These are phyloP conservation scores for Talaromyces thailandensis DNA, from an alignment of 495 filamentous ascomycete genomes.

Conservation along the genomic window DNA sequence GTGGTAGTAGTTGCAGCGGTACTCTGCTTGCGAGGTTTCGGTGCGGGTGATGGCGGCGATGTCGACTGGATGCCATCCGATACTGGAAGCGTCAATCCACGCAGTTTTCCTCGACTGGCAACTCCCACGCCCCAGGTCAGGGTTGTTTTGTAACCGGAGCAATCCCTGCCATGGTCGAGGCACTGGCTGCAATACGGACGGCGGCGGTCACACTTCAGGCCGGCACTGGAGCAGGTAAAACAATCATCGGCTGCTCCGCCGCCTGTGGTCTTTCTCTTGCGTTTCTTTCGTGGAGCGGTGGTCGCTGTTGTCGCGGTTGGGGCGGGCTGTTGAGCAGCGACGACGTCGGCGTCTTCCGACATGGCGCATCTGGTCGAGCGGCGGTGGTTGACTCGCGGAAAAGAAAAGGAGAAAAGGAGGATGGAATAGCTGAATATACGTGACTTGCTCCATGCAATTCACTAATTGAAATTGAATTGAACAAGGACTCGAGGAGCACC, in stretches of 20 bases:
- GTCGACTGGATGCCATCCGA: constrained; percentile 20
- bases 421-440: not conserved
- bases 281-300: constrained; percentile 51
- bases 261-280: constrained; percentile 77
- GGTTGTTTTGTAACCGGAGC: constrained; percentile 93
- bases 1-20: not conserved
- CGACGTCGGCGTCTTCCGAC: not conserved
- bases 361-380: constrained; percentile 4
- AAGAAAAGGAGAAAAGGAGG: not conserved
- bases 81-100: constrained; percentile 80
- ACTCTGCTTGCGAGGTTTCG: constrained; percentile 7
- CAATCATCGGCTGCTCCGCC: constrained; percentile 92
- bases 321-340: not conserved
- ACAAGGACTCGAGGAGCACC: not conserved
- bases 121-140: constrained; percentile 98
- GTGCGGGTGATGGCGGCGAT: constrained; percentile 1
- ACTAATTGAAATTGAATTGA: not conserved
- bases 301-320: constrained; percentile 9
- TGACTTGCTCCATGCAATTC: not conserved
- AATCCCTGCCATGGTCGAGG: constrained; percentile 83
- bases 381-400: not conserved
- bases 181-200: constrained; percentile 95
- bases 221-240: constrained; percentile 81
- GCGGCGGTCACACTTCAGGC: constrained; percentile 79
- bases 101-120: constrained; percentile 89